A percentile compares a stretch with the other conserved stretches of the same genome.
Conservation (phyloP, 495 filamentous ascomycete species). For the Hypoxylon intermedium region DNA sequence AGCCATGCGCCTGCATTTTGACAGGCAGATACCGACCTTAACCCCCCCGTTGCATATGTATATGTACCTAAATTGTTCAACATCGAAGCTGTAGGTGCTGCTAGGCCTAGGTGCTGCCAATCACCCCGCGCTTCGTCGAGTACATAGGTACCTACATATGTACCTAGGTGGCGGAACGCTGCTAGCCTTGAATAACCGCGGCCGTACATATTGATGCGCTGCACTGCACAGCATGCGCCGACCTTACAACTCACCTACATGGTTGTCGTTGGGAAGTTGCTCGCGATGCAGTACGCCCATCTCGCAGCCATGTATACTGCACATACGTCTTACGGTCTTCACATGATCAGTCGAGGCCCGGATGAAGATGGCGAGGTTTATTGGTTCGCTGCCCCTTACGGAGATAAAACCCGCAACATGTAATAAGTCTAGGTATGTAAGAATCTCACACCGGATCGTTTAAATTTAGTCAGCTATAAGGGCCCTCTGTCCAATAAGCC, state of each 20-base stretch:
- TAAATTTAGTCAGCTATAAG: constrained; percentile 41
- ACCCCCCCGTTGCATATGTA: too few relatives aligned
- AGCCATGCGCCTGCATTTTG: too few relatives aligned
- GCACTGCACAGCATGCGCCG: constrained; percentile 8
- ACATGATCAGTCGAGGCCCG: constrained; percentile 29
- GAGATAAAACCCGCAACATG: constrained; percentile 19
- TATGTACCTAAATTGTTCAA: not conserved
- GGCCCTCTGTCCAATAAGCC: constrained; percentile 34
- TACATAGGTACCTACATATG: too few relatives aligned
- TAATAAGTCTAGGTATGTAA: constrained; percentile 23
- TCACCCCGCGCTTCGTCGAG: constrained; percentile 38
- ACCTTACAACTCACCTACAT: constrained; percentile 26
- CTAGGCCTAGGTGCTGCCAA: not conserved
- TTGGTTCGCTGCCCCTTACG: constrained; percentile 4
- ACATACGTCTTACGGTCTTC: constrained; percentile 20
- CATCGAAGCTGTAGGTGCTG: not conserved
- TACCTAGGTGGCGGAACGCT: constrained; percentile 1
- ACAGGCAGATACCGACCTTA: too few relatives aligned
- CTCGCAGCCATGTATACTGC: constrained; percentile 1
- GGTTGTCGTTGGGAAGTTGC: constrained; percentile 7
- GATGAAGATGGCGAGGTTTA: constrained; percentile 25
- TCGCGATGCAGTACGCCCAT: constrained; percentile 9
- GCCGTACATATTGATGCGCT: constrained; percentile 23
- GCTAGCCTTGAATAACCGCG: constrained; percentile 32
- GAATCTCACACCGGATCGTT: constrained; percentile 45